Percentiles rank a stretch among this genome's conserved stretches.
phyloP scores from a whole-genome alignment of 2,329 filamentous ascomycete genomes.

The Epichloe hybrida region DNA sequence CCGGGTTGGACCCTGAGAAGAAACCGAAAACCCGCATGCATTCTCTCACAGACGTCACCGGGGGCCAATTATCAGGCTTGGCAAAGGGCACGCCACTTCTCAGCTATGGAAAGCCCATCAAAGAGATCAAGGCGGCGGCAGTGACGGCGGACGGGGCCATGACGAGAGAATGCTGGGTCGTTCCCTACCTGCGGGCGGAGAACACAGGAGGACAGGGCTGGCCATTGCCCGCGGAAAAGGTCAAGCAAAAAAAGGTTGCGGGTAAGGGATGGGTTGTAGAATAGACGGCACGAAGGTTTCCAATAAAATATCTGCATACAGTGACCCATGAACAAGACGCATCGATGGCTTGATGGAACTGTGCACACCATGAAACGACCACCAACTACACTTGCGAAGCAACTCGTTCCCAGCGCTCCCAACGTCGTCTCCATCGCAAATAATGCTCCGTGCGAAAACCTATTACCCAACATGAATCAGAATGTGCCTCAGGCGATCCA shows the following conservation, averaged over 20 bases:
- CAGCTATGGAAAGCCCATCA: conserved; percentile 79
- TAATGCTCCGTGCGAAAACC: no score
- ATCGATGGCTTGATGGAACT: no score
- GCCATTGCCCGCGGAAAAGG: conserved; percentile 75
- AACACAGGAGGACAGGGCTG: conserved; percentile 57
- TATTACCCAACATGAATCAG: no score
- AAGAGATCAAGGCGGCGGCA: conserved; percentile 47
- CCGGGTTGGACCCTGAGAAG: conserved; percentile 38
- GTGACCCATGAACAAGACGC: background rate
- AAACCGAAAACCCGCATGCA: conserved; percentile 72
- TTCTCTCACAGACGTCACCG: conserved; percentile 66
- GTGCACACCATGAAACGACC: no score
- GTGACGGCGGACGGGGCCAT: conserved; percentile 23
- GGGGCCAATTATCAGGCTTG: conserved; percentile 60
- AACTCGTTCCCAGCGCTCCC: no score
- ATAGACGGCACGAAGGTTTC: conserved; percentile 14
- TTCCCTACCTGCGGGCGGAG: conserved; percentile 62
- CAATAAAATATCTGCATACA: no score
- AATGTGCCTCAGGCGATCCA: no score
- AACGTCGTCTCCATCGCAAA: no score
- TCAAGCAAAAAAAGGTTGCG: conserved; percentile 60
- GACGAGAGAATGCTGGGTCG: conserved; percentile 66
- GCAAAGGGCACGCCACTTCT: conserved; percentile 77
- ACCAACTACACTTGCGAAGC: no score
- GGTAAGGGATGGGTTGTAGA: conserved; percentile 65